These are phyloP conservation scores for Scedosporium apiospermum DNA, from an alignment of 2,329 filamentous ascomycete species.

Conservation along the genomic window DNA sequence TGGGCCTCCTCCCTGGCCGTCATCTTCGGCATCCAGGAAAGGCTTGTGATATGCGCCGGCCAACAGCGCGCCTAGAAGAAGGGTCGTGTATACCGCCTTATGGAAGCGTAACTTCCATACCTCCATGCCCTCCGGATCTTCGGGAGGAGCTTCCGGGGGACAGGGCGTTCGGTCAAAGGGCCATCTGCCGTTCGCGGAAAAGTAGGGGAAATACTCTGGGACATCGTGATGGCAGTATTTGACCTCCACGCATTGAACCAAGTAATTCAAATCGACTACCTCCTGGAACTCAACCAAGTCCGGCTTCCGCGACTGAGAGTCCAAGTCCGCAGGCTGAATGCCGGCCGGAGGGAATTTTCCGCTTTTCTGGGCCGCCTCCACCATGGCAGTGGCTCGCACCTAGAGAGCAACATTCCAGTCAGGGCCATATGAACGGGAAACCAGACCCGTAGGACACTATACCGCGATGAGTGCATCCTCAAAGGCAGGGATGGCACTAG, in stretches of 20 bases:
- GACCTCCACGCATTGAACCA: not conserved
- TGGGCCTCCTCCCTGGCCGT: not conserved
- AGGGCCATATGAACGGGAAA: not conserved
- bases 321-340: not conserved
- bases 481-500: not conserved
- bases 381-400: not conserved
- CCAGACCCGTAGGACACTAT: not conserved
- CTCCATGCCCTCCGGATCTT: not conserved
- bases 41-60: not conserved
- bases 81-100: not conserved
- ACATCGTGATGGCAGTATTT: not conserved
- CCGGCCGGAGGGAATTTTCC: not conserved
- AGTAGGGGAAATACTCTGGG: not conserved
- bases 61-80: not conserved
- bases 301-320: not conserved
- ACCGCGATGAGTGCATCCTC: not conserved
- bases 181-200: not conserved
- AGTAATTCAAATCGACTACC: not conserved
- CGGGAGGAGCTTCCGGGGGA: not conserved
- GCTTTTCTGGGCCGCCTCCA: not conserved
- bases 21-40: not conserved
- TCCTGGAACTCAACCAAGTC: not conserved
- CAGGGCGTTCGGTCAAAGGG: not conserved
- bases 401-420: not conserved
- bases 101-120: not conserved